Conservation (phyloP, 768 basidiomycete species). For the Cytidiella melzeri region DNA sequence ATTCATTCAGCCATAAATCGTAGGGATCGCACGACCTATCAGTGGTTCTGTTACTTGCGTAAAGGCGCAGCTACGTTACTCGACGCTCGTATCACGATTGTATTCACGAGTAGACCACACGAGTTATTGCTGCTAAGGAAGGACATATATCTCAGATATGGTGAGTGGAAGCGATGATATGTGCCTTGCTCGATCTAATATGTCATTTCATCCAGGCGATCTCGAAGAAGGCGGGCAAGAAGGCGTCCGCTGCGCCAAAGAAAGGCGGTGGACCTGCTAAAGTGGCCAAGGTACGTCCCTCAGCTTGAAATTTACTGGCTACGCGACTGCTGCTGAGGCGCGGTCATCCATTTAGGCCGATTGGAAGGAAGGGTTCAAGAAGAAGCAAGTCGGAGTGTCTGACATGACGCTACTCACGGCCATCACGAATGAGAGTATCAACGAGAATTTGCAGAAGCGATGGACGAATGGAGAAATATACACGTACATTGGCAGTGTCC, state of each 20-base stretch:
- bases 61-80: not conserved
- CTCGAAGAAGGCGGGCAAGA: slow-evolving; percentile 90
- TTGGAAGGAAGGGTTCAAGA: slow-evolving; percentile 99
- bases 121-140: not conserved
- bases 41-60: not conserved
- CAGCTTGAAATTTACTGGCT: not conserved
- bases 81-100: not conserved
- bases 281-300: slow-evolving; percentile 64
- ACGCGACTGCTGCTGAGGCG: slow-evolving; percentile 1
- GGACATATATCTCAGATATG: no score
- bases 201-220: slow-evolving; percentile 46
- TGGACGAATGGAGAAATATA: slow-evolving; percentile 96
- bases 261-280: slow-evolving; percentile 45
- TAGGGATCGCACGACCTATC: not conserved
- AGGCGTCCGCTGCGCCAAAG: slow-evolving; percentile 59
- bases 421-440: slow-evolving; percentile 96
- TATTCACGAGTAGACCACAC: not conserved
- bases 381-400: slow-evolving; percentile 95
- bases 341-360: slow-evolving; percentile 61
- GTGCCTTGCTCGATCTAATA: no score
- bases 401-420: slow-evolving; percentile 98
- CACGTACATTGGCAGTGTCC: slow-evolving; percentile 96
- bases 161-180: no score
- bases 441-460: slow-evolving; percentile 95
- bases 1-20: no score